Conservation (phyloP, 805 yeast species). For the Candida takata region DNA sequence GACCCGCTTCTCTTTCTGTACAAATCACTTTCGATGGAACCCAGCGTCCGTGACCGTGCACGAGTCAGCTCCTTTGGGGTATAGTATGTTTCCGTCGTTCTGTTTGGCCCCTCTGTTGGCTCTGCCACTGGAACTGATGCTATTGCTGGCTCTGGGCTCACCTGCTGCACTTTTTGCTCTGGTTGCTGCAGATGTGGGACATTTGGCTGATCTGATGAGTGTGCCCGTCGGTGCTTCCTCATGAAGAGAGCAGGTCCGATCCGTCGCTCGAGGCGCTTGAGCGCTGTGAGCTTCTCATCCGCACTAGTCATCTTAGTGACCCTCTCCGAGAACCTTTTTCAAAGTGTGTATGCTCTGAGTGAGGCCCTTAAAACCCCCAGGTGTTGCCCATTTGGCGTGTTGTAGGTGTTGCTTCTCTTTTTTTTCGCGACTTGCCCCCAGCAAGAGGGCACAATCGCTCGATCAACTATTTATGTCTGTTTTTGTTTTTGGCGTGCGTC, state of each 20-base stretch:
- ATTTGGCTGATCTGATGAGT: not conserved
- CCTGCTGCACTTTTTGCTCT: not conserved
- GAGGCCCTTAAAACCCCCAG: no score
- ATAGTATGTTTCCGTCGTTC: no score
- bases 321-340: not conserved
- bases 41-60: slow-evolving; percentile 21
- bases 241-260: not conserved
- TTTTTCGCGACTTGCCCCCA: no score
- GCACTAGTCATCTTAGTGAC: not conserved
- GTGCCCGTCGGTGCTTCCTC: not conserved
- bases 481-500: no score
- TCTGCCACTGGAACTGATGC: not conserved
- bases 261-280: not conserved
- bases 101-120: not conserved
- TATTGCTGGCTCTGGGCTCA: no score
- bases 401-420: no score
- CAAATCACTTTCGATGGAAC: slow-evolving; percentile 20
- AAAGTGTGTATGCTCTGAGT: not conserved
- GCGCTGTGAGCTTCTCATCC: not conserved
- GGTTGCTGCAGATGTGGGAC: no score
- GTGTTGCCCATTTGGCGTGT: no score
- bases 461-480: no score
- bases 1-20: slow-evolving; percentile 30
- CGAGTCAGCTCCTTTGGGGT: slow-evolving; percentile 13
- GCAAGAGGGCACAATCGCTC: no score